Base-by-base conservation (phyloP, 805 yeast species). In the Saccharomycopsis lassenensis region DNA sequence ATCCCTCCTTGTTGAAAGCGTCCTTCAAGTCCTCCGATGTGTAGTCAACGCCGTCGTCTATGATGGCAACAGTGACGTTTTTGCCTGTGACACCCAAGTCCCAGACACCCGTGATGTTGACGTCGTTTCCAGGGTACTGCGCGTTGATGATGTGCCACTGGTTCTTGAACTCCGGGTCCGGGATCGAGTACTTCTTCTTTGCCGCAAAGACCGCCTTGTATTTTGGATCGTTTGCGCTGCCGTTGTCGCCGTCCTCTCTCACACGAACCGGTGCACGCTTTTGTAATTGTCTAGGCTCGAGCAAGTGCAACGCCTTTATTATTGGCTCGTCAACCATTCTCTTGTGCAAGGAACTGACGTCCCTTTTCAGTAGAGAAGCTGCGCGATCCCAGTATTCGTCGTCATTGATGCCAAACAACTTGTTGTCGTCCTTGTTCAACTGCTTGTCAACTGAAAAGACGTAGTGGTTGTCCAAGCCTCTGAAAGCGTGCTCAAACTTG, bases 81-180 rank as follows among this genome's bases (percentile, higher is more conserved):
- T 65, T 56, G 1, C 98, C 98, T 0, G 91, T 79, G 39, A 80
- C 72, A 33, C 79, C 81, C 40, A 74, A 74, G 21, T 65, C 61
- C 98, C 98, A 91, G 8, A 85, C 74, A 0, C 82, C 86, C 1
- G 82, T 58, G 10, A 86, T 89, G 50, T 91, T 89, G 35, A 91
- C 74, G 55, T 89, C 97, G 49, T 84, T 67, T 0, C 94, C 93
- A 0, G 81, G 83, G 46, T 62, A 74, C 5, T 56, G 54, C 1
- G 83, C 63, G 52, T 91, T 91, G 26, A 81, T 58, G n/a, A 91
- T 57, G 57, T 89, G 96, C 98, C 98, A 91, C 58, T 91, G 98
- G 25, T 69, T 63, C 7, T 57, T 54, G 51, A 91, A 89, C n/a
- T 69, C 58, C 0, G 98, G 98, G 58, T 91, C 98, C 14, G 67